These are phyloP conservation scores for Microbotryomycetes sp. DNA, from an alignment of 1,284 basidiomycete genomes.

Conservation along the genomic window DNA sequence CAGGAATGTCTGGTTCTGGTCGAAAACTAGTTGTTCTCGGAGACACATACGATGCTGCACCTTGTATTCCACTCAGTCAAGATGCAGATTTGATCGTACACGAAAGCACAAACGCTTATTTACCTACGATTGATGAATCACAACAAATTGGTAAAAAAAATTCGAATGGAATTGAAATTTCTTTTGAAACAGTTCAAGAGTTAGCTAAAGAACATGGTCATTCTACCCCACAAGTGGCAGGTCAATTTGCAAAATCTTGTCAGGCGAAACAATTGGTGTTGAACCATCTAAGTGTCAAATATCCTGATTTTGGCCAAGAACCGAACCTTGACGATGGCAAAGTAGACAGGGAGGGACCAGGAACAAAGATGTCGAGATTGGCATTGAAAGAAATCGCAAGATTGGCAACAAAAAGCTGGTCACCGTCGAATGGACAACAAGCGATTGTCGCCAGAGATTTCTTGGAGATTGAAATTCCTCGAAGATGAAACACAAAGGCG, in stretches of 20 bases:
- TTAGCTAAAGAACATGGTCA: constrained; percentile 66
- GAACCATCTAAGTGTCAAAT: constrained; percentile 57
- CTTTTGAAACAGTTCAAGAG: constrained; percentile 49
- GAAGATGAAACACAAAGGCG: constrained; percentile 5
- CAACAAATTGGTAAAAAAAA: constrained; percentile 40
- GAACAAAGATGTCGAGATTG: constrained; percentile 37
- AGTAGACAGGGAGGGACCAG: constrained; percentile 43
- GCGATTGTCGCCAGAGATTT: constrained; percentile 63
- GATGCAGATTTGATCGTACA: constrained; percentile 65
- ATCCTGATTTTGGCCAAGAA: constrained; percentile 39
- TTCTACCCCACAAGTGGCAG: constrained; percentile 72
- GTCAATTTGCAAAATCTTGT: constrained; percentile 62
- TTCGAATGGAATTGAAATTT: constrained; percentile 37
- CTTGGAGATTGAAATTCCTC: constrained; percentile 54
- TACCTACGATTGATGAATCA: constrained; percentile 51
- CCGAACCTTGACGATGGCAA: constrained; percentile 30
- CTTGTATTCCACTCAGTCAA: constrained; percentile 50
- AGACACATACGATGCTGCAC: constrained; percentile 57
- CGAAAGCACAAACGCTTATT: constrained; percentile 76
- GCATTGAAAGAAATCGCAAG: constrained; percentile 60
- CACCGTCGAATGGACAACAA: constrained; percentile 45
- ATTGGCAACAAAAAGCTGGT: constrained; percentile 54
- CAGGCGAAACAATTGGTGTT: constrained; percentile 62
- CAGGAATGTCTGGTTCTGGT: constrained; percentile 55
- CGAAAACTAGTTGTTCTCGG: constrained; percentile 71